These are phyloP conservation scores for Pestalotiopsis fici DNA, from an alignment of 2,329 filamentous ascomycete species.

Conservation along the genomic window DNA sequence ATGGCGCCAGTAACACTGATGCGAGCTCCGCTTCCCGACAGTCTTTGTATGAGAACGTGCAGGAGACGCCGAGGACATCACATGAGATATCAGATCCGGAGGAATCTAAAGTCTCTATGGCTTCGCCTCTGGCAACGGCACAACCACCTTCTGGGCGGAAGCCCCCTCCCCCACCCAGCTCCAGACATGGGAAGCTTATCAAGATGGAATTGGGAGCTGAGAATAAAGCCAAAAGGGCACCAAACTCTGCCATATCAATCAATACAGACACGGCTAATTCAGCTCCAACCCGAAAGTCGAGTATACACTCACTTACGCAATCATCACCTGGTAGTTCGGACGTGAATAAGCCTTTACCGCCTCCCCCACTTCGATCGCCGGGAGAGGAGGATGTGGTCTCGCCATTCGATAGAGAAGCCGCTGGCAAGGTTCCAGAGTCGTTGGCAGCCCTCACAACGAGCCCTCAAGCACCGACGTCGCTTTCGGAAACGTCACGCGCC, in stretches of 20 bases:
- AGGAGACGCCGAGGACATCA: slow-evolving; percentile 59
- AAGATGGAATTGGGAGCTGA: slow-evolving; percentile 47
- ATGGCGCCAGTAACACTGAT: slow-evolving; percentile 57
- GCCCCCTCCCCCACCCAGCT: slow-evolving; percentile 72
- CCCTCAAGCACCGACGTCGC: slow-evolving; percentile 41
- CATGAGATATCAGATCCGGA: slow-evolving; percentile 58
- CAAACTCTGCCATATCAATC: slow-evolving; percentile 14
- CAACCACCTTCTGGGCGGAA: slow-evolving; percentile 32
- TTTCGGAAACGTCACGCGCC: slow-evolving; percentile 32
- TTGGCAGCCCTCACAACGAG: slow-evolving; percentile 31
- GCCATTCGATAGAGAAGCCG: slow-evolving; percentile 55
- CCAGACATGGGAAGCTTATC: slow-evolving; percentile 77
- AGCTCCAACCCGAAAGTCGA: slow-evolving; percentile 17
- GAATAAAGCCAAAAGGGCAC: slow-evolving; percentile 25
- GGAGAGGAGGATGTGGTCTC: slow-evolving; percentile 51
- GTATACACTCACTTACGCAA: slow-evolving; percentile 20
- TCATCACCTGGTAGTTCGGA: slow-evolving; percentile 44
- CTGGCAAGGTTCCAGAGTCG: slow-evolving; percentile 50
- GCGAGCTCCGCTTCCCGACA: slow-evolving; percentile 60
- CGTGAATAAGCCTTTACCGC: slow-evolving; percentile 64
- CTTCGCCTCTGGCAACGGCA: slow-evolving; percentile 22
- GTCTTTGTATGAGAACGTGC: slow-evolving; percentile 53
- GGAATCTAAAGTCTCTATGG: slow-evolving; percentile 35
- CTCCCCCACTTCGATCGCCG: slow-evolving; percentile 47
- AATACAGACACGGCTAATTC: slow-evolving; percentile 21